phyloP scores from a whole-genome alignment of 805 yeast genomes.

The Maudiozyma serrabonitensis region DNA sequence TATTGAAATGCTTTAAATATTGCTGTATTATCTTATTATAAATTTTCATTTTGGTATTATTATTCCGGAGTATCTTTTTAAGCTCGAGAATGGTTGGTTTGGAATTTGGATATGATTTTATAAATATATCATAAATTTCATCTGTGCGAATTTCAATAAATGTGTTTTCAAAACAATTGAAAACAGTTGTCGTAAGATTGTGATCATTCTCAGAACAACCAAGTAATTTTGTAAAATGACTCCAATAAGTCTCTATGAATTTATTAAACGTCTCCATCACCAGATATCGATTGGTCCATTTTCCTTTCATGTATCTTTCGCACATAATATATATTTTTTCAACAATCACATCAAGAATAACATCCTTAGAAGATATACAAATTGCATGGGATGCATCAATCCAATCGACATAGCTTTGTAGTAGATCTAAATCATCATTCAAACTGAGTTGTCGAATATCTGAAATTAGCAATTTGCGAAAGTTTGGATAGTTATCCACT shows the following conservation, averaged over 20 bases:
- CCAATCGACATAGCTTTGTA: constrained; percentile 17
- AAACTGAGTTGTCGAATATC: constrained; percentile 10
- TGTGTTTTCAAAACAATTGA: constrained; percentile 18
- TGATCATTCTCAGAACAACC: constrained; percentile 23
- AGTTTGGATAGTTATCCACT: constrained; percentile 12
- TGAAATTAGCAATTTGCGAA: constrained; percentile 8
- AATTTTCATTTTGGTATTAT: constrained; percentile 25
- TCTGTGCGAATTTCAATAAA: constrained; percentile 35
- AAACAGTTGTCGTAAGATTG: constrained; percentile 17
- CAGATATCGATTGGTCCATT: constrained; percentile 14
- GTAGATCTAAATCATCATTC: constrained; percentile 23
- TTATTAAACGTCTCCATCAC: constrained; percentile 21
- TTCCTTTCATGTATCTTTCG: constrained; percentile 10
- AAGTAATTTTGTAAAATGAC: constrained; percentile 13
- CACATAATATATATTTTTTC: constrained; percentile 15
- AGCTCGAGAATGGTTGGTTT: constrained; percentile 50
- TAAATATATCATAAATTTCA: constrained; percentile 50
- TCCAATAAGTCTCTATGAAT: constrained; percentile 22
- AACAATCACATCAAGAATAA: constrained; percentile 16
- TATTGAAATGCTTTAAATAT: constrained; percentile 15
- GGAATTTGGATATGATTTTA: constrained; percentile 43
- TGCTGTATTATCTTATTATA: constrained; percentile 10
- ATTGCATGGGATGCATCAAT: constrained; percentile 13
- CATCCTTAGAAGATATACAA: constrained; percentile 9
- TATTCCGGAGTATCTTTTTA: constrained; percentile 38